These are phyloP conservation scores for Atkinsonella texensis DNA, from an alignment of 2,329 filamentous ascomycete genomes.

Conservation along the genomic window DNA sequence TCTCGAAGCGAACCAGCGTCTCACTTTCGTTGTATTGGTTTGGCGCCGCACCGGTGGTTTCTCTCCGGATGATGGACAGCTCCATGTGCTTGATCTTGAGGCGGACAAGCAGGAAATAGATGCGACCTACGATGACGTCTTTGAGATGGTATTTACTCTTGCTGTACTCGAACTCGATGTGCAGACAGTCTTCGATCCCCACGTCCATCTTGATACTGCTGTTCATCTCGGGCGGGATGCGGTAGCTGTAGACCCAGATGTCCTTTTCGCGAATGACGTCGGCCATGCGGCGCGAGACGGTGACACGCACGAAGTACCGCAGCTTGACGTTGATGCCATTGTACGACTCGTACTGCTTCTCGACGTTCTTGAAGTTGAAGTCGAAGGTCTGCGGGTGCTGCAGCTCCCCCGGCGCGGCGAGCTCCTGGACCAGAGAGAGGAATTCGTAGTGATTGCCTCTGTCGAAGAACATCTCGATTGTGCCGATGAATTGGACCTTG, in stretches of 20 bases:
- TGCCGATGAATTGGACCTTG: slow-evolving; percentile 99
- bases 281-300: slow-evolving; percentile 90
- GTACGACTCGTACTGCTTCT: slow-evolving; percentile 99
- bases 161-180: slow-evolving; percentile 99
- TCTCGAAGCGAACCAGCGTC: slow-evolving; percentile 95
- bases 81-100: slow-evolving; percentile 99
- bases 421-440: slow-evolving; percentile 89
- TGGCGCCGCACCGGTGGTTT: slow-evolving; percentile 90
- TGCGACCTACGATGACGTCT: slow-evolving; percentile 95
- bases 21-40: slow-evolving; percentile 99
- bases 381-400: slow-evolving; percentile 98
- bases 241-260: slow-evolving; percentile 98
- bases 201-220: slow-evolving; percentile 99
- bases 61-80: slow-evolving; percentile 88
- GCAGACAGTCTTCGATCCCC: slow-evolving; percentile 95
- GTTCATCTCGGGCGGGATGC: slow-evolving; percentile 96
- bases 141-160: slow-evolving; percentile 99
- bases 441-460: slow-evolving; percentile 99
- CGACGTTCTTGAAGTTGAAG: slow-evolving; percentile 99
- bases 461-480: slow-evolving; percentile 99
- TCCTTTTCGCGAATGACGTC: slow-evolving; percentile 99
- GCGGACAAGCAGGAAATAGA: slow-evolving; percentile 94
- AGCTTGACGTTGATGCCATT: slow-evolving; percentile 99
- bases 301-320: slow-evolving; percentile 95
- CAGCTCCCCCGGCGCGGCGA: slow-evolving; percentile 91